Percentiles rank a stretch among this genome's conserved stretches.
phyloP scores from a whole-genome alignment of 73 alveolate species.

The Paramecium sonneborni region DNA sequence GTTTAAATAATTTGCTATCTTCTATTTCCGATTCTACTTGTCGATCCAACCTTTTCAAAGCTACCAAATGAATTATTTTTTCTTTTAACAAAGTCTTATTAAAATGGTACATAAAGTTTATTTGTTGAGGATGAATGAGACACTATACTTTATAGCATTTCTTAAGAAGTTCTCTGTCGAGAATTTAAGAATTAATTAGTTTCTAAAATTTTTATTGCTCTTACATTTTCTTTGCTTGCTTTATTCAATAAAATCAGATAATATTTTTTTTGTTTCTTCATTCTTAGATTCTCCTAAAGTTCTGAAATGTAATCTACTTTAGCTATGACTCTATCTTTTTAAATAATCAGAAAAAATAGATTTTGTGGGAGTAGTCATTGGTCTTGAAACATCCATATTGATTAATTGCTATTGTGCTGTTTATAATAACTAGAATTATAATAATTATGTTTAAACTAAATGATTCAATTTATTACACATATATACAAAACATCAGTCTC shows the following conservation, averaged over 20 bases:
- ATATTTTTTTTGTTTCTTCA: constrained; percentile 4
- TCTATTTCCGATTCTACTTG: neutral
- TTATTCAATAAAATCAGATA: neutral
- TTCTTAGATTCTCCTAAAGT: neutral
- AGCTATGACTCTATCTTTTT: neutral
- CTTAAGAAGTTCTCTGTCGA: neutral
- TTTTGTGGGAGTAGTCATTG: constrained; percentile 7
- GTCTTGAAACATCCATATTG: constrained; percentile 17
- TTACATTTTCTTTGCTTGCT: constrained; percentile 7
- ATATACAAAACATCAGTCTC: neutral
- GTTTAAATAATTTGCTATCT: neutral
- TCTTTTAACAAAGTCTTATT: neutral
- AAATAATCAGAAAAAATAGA: constrained; percentile 30
- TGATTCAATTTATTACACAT: neutral
- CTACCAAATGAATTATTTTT: neutral
- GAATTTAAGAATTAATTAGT: constrained; percentile 1
- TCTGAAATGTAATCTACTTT: neutral
- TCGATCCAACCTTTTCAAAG: neutral
- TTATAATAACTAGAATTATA: neutral
- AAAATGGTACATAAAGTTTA: neutral
- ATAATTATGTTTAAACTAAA: neutral
- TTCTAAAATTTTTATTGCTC: neutral
- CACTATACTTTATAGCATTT: neutral
- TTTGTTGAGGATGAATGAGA: neutral
- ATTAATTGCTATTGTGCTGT: neutral